A percentile compares a stretch with the other conserved stretches of the same genome.
Evolutionary conservation across 305 asterid species (phyloP).

Genomic region (Fraxinus baroniana): DNA sequence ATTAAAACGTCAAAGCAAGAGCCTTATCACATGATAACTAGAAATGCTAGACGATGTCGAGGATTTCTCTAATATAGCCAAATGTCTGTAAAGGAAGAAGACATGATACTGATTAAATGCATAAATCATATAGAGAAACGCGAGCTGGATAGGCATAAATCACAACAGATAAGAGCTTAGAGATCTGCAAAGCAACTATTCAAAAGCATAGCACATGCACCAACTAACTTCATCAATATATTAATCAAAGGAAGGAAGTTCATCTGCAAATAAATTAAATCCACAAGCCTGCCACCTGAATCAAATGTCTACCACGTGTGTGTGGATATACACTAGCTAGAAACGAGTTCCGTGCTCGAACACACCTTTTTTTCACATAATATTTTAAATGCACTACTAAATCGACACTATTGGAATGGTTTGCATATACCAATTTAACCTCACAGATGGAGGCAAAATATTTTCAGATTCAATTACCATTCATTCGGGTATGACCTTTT

Average conservation of each 20-base stretch:
- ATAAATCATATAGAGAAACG: background rate
- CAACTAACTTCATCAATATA: conserved; percentile 7
- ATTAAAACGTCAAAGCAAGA: background rate
- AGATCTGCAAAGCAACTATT: conserved; percentile 40
- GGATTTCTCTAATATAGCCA: background rate
- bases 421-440: background rate
- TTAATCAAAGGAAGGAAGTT: background rate
- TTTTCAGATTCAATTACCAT: background rate
- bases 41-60: background rate
- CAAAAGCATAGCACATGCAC: conserved; percentile 38
- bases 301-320: background rate
- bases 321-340: background rate
- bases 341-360: background rate
- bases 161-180: conserved; percentile 33
- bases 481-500: too few species aligned
- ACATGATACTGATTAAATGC: background rate
- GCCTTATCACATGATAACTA: background rate
- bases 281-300: conserved; percentile 3
- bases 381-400: background rate
- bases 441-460: background rate
- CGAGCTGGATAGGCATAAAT: conserved; percentile 20
- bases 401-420: background rate
- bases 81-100: background rate
- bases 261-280: background rate
- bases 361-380: background rate